Conservation (phyloP, 108 stramenopile genomes). For the Nitzschia sp. region DNA sequence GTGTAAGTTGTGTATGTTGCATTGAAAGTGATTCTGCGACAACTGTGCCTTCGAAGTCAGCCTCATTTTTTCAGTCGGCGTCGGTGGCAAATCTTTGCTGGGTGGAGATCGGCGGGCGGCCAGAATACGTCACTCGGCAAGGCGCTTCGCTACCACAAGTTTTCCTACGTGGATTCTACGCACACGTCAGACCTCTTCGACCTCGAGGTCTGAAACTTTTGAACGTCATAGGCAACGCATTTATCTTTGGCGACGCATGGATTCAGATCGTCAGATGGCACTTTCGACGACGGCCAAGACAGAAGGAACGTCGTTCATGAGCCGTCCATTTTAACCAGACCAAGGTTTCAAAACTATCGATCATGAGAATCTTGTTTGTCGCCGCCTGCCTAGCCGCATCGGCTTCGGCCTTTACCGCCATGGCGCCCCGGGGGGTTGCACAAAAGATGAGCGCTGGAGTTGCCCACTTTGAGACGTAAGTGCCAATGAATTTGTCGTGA, state of each 20-base stretch:
- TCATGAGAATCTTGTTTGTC: conserved; percentile 31
- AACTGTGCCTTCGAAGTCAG: no score
- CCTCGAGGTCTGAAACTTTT: neutral
- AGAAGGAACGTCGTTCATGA: neutral
- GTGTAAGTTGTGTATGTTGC: no score
- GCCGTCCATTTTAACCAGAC: neutral
- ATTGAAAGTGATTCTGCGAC: no score
- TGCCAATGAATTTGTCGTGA: neutral
- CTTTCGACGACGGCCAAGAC: no score
- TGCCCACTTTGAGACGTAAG: conserved; percentile 27
- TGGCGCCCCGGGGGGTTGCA: conserved; percentile 12
- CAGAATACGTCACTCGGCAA: no score
- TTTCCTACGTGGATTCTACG: no score
- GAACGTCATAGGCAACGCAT: neutral
- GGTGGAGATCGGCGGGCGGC: no score
- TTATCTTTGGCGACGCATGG: no score
- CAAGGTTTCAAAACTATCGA: conserved; percentile 4
- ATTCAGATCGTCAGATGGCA: no score
- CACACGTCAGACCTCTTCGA: conserved; percentile 1
- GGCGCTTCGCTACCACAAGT: no score
- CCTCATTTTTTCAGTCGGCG: no score
- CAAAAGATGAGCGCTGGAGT: neutral
- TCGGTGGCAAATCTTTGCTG: no score
- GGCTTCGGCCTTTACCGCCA: conserved; percentile 35
- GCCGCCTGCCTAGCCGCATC: conserved; percentile 30